Evolutionary conservation across 148 eudicot species (phyloP).

Genomic region (Diospyros lotus): DNA sequence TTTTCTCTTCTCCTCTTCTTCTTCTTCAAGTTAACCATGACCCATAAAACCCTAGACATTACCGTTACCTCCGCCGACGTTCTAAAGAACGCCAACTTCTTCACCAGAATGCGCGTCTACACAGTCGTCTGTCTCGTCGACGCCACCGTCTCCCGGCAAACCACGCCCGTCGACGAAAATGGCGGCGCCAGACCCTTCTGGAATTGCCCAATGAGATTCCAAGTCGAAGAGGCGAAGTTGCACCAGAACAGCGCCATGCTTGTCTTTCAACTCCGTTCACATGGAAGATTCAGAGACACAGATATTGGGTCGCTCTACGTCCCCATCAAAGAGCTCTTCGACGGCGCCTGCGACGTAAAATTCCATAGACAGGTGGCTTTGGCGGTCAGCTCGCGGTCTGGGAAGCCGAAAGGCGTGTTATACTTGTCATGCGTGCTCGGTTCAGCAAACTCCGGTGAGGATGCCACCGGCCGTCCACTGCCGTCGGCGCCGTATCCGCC

Average conservation of each 20-base stretch:
- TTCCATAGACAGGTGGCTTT: background rate
- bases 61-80: background rate
- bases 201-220: background rate
- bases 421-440: background rate
- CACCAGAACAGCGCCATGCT: background rate
- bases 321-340: constrained; percentile 2
- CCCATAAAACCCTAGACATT: background rate
- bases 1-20: background rate
- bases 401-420: constrained; percentile 3
- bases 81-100: background rate
- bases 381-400: background rate
- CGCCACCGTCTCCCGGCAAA: background rate
- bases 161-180: background rate
- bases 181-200: background rate
- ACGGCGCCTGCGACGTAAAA: background rate
- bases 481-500: background rate
- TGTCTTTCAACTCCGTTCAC: background rate
- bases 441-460: background rate
- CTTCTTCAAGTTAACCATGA: background rate
- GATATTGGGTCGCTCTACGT: background rate
- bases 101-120: background rate
- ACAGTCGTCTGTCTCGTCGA: background rate
- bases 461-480: background rate
- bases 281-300: background rate
- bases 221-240: background rate